Evolutionary conservation across 179 eudicot species (phyloP), one percentile per base, ranked within the genome.

Genomic region (Camellia oleifera): DNA sequence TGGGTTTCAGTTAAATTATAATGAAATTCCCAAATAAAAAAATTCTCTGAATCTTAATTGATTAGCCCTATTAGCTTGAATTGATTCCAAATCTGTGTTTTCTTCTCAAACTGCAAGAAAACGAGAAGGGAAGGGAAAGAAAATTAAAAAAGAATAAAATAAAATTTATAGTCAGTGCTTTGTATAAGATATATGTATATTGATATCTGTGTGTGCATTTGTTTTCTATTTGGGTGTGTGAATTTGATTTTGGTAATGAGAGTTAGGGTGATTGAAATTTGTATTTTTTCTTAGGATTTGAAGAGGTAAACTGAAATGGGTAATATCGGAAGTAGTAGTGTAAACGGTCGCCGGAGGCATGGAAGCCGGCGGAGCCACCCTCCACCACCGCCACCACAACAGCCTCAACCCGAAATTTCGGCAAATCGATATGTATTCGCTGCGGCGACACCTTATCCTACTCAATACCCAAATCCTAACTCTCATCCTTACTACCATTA

Each of bases 341-440:
- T 57, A 32, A 82, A 82, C 69, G 84, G 84, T 68, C 88, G 92
- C 70, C 83, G 90, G 74, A 82, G 91, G 40, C 86, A 75, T 26
- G 72, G 83, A 6, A 82, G 81, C 74, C 83, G 90, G 7, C 89
- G 87, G 61, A 71, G 72, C 88, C 88, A 86, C 78, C 89, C 84
- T 0, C 87, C 90, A 0, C 89, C 87, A 0, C 92, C 90, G 12
- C 90, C 88, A 0, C 85, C 85, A 0, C 88, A 83, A 50, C 88
- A 88, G 0, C 90, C 89, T 3, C 92, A 89, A 8, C 84, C 91
- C 0, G 91, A 90, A 65, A 85, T 91, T 15, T 75, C 86, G 4
- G 83, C 87, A 0, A 92, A 91, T 82, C 83, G 91, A 3, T 91
- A 88, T 75, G 93, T 90, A 0, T 93, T 89, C 79, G 94, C 98